Conservation (phyloP, 2,329 filamentous ascomycete species). For the Arthrobotrys pseudoclavata region DNA sequence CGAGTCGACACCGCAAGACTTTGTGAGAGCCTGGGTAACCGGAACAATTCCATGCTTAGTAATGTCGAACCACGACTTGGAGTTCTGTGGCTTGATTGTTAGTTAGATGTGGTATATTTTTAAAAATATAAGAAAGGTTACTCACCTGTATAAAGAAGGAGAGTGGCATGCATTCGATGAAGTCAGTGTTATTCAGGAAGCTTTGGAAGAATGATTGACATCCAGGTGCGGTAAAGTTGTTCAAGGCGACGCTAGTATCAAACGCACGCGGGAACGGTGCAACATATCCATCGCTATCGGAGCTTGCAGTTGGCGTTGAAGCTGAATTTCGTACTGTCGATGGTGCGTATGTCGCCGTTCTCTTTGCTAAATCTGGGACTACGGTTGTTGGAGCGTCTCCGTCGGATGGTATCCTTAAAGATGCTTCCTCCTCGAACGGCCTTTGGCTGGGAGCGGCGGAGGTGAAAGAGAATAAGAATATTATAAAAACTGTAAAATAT, state of each 20-base stretch:
- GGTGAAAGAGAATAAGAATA: constrained; percentile 48
- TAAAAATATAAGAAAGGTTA: constrained; percentile 25
- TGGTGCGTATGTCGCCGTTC: constrained; percentile 38
- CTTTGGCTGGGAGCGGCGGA: constrained; percentile 51
- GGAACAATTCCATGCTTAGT: constrained; percentile 78
- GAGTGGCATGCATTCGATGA: constrained; percentile 82
- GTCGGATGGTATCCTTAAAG: constrained; percentile 27
- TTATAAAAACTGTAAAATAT: constrained; percentile 54
- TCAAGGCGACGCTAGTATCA: constrained; percentile 66
- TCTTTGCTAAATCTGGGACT: constrained; percentile 25
- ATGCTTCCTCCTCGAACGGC: constrained; percentile 49
- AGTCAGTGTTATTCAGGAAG: constrained; percentile 76
- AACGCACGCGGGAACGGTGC: constrained; percentile 54
- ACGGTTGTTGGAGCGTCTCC: constrained; percentile 19
- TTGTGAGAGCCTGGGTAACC: constrained; percentile 83
- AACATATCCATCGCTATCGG: constrained; percentile 44
- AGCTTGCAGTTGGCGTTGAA: constrained; percentile 21
- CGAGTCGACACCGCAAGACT: constrained; percentile 78
- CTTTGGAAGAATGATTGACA: constrained; percentile 78
- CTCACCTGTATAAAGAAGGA: constrained; percentile 84
- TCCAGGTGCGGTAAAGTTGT: constrained; percentile 69
- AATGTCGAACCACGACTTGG: constrained; percentile 81
- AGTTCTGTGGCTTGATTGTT: constrained; percentile 73
- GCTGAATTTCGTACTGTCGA: constrained; percentile 36
- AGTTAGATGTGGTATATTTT: constrained; percentile 14